These are phyloP conservation scores for Suhomyces panamericanus DNA, from an alignment of 1,139 yeast genomes.

Conservation along the genomic window DNA sequence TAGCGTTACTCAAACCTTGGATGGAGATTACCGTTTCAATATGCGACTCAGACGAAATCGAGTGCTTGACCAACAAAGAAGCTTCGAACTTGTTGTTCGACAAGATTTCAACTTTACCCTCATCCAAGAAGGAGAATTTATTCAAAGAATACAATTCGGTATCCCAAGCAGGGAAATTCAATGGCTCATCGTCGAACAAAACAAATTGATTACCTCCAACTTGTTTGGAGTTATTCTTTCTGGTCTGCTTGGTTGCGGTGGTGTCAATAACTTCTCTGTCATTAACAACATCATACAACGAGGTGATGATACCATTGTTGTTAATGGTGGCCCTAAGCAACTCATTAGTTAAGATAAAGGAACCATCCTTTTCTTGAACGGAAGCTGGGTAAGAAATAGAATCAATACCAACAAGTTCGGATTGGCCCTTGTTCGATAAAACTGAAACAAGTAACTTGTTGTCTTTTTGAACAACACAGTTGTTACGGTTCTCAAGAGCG, in stretches of 20 bases:
- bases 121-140: conserved; percentile 52
- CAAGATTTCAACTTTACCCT: conserved; percentile 50
- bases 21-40: conserved; percentile 72
- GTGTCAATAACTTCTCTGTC: conserved; percentile 69
- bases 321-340: conserved; percentile 58
- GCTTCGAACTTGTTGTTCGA: conserved; percentile 60
- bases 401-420: conserved; percentile 19
- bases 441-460: conserved; percentile 15
- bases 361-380: conserved; percentile 39
- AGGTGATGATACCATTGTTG: conserved; percentile 61
- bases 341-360: conserved; percentile 58
- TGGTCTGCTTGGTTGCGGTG: conserved; percentile 47
- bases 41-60: conserved; percentile 55
- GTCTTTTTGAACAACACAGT: conserved; percentile 1
- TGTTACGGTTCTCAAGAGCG: conserved; percentile 3
- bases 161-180: conserved; percentile 96
- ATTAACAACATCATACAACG: conserved; percentile 61
- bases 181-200: conserved; percentile 84
- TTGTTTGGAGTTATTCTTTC: conserved; percentile 28
- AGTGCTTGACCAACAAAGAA: conserved; percentile 59
- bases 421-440: conserved; percentile 17
- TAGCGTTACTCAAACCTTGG: conserved; percentile 48
- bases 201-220: conserved; percentile 76
- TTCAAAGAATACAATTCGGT: conserved; percentile 85
- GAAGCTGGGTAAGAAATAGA: conserved; percentile 48